Evolutionary conservation across 345 rosid genomes (phyloP), one percentile per base, ranked within the genome.

Genomic region (Populus nigra): DNA sequence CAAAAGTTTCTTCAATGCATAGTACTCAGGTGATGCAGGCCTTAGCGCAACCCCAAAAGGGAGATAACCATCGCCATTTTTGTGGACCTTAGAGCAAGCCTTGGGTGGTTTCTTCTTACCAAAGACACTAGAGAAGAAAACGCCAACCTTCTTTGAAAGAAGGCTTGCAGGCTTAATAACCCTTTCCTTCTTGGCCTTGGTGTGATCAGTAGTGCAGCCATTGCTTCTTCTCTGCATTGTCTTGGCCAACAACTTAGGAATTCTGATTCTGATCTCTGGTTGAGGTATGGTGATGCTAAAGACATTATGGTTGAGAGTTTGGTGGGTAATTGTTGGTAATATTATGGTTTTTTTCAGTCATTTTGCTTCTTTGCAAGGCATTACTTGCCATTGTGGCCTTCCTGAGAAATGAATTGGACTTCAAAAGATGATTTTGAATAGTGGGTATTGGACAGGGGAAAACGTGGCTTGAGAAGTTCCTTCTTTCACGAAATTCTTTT

Each of bases 91-190:
- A 38, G 27, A 62, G 59, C 12, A 39, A 49, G 15, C 5, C 73
- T 39, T 53, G 3, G 25, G 27, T 45, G 69, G 5, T 49, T 75
- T 81, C 75, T 73, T 79, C 69, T 55, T 71, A 57, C 71, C 73
- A 41, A 90, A 87, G 33, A 81, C 74, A 41, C 77, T 65, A 27
- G 81, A 74, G 41, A 89, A 73, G 22, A 84, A 50, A 25, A 71
- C 74, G 29, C 81, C 80, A 35, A 84, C 61, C 80, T 63, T 87
- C 68, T 69, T 80, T 3, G 70, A 73, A 6, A 83, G 73, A 59
- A 63, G 27, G 50, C 65, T 57, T 8, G 7, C 67, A 0, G 74
- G 36, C 57, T 67, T 71, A 23, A 17, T 36, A n/a, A 73, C 43
- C 20, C 49, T 62, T 77, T 65, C 80, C 71, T 27, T 69, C 69